Evolutionary conservation across 140 eudicot species (phyloP), one percentile per base, ranked within the genome.

Genomic region (Eryngium alpinum): DNA sequence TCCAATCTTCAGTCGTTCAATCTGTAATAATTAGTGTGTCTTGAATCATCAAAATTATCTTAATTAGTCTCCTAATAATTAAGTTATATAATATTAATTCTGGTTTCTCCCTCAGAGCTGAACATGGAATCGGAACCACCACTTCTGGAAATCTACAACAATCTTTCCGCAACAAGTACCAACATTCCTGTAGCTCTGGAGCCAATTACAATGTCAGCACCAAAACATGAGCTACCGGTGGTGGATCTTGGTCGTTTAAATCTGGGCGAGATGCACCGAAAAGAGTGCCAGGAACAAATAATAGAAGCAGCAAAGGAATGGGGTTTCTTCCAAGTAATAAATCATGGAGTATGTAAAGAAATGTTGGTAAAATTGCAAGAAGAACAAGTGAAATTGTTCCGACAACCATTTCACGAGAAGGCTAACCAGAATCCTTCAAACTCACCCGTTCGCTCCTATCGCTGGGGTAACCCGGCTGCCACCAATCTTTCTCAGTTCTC

Each of bases 271-370:
- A 38, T 38, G 46, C 5, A n/a, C n/a, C n/a, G n/a, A n/a, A n/a
- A n/a, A n/a, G n/a, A n/a, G 66, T 69, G 83, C 24, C 6, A 31
- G 71, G 50, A 50, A 56, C 78, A 80, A 49, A 80, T 80, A 44
- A 51, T 51, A 16, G 77, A 71, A 21, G 84, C 79, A 19, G 77
- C 84, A 38, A 72, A 33, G 12, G 79, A 81, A 21, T 81, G 72
- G 72, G 84, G 84, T 9, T 81, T 81, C 72, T 81, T 81, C 57
- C 84, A 81, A 63, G 79, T 81, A 0, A 71, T 81, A 32, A 81
- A 81, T 32, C 84, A 81, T 29, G 84, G 84, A n/a, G 27, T 81
- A 24, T 34, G 3, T 14, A 43, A 52, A 22, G 63, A 67, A 51
- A 22, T 72, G 57, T 51, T 18, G 71, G 24, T 32, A 18, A 43